Base-by-base conservation (phyloP, 768 basidiomycete species). In the Cyathus striatus region DNA sequence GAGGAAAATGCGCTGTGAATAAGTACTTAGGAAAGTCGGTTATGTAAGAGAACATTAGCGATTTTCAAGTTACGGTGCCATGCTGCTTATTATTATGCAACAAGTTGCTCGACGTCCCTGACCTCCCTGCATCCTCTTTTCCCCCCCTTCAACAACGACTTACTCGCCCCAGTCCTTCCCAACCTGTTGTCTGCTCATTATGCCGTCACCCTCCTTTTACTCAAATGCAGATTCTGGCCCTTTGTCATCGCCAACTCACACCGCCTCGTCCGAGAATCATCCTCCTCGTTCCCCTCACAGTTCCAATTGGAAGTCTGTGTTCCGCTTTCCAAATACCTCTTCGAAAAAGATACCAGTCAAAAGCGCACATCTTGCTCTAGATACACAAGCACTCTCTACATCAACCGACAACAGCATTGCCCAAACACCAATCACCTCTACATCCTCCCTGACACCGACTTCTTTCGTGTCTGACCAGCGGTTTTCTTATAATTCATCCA, bases 401-500 rank as follows among this genome's bases (percentile, higher is more conserved):
- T 64, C 61, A 20, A 44, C 58, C 24, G 64, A 56, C 41, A 65
- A 56, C 43, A 57, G 60, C 47, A 55, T 45, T 39, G 42, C 61
- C 18, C 64, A 54, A 54, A 68, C 68, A n/a, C 68, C 70, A 38
- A 56, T 68, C 37, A 68, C 71, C 17, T 61, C 75, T 12, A 73
- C 69, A 42, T 58, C 75, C 27, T 68, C 78, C 1, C 67, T 79
- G 43, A 72, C 76, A 4, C 81, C 80, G 6, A 66, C 68, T 16
- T 76, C 80, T n/a, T 66, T 72, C 38, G 58, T 67, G 25, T 77
- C 78, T 23, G 79, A 81, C 64, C 76, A 76, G 42, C 77, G 86
- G 41, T 84, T 78, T 23, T 90, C 89, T 9, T 86, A 78, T 64
- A 87, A 83, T 57, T 89, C 86, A 12, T 88, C 85, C 36, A 78